Base-by-base conservation (phyloP, 129 eudicot genomes). In the Deinandra increscens region DNA sequence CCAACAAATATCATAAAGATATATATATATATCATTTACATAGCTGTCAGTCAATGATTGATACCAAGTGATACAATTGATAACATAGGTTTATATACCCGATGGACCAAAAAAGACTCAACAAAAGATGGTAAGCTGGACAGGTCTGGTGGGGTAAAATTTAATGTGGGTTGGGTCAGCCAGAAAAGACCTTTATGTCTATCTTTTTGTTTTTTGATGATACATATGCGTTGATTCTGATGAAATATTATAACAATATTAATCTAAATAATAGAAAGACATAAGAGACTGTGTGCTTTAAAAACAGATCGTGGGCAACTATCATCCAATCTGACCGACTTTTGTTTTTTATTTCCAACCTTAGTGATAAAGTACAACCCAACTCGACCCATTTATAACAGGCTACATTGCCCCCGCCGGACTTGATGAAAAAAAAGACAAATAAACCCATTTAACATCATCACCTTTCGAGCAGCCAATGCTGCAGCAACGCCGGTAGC, bases 401-500 rank as follows among this genome's bases (percentile, higher is more conserved):
- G 36, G 15, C 13, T 51, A 55, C 23, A 55, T 22, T 55, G 17
- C 62, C 19, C 14, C 18, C 8, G 1, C 7, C 12, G 4, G 4
- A 66, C 17, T 18, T 39, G 48, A 65, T 60, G 14, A 23, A 44
- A 60, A 31, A 77, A 36, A 18, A 51, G 15, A 4, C 13, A 69
- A 49, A 14, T 4, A 61, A 48, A 37, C 2, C 26, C 13, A 22
- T 15, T 38, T 60, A 15, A 53, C 36, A 54, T 38, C 68, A 33
- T 71, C 75, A 94, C 99, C 97, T 94, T 94, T 68, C 97, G 81
- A 71, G 97, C 84, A 75, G 97, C 99, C 84, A 94, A 94, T 37
- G 99, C 99, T 43, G 99, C 99, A 72, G 85, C 96, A 80, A 94
- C 99, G 79, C 99, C 92, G 39, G 99, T 94, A n/a, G 99, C 99